These are phyloP conservation scores for Xenoacremonium recifei DNA, from an alignment of 2,329 filamentous ascomycete genomes.

Conservation along the genomic window DNA sequence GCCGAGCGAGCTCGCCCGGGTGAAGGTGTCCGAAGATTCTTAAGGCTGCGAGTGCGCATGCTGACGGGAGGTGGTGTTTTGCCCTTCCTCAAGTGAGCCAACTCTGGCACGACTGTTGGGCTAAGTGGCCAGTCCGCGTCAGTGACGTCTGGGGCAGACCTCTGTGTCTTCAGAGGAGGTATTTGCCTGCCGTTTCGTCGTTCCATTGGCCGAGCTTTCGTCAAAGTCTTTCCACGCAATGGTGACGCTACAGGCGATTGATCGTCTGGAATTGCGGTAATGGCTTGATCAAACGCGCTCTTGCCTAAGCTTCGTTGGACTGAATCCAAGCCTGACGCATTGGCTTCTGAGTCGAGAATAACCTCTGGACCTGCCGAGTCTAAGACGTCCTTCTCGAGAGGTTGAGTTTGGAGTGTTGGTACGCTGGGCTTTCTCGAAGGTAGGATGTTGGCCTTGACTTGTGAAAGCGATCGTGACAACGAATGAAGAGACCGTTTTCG, in stretches of 20 bases:
- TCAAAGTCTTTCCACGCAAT: neutral
- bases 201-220: neutral
- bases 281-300: neutral
- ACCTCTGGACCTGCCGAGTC: neutral
- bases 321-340: neutral
- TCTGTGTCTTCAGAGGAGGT: conserved; percentile 15
- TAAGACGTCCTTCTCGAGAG: conserved; percentile 1
- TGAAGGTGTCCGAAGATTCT: conserved; percentile 15
- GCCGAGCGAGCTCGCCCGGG: conserved; percentile 11
- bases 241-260: neutral
- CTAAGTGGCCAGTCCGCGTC: conserved; percentile 9
- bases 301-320: neutral
- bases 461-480: conserved; percentile 11
- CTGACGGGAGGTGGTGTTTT: conserved; percentile 41
- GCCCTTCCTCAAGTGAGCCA: conserved; percentile 22
- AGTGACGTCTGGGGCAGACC: conserved; percentile 27
- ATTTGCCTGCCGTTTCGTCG: conserved; percentile 14
- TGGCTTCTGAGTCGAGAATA: neutral
- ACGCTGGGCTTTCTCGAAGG: conserved; percentile 11
- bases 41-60: conserved; percentile 39
- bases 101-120: conserved; percentile 4
- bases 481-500: conserved; percentile 3
- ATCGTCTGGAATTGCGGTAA: neutral
- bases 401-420: too few species aligned
- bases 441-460: conserved; percentile 14